A percentile compares a stretch with the other conserved stretches of the same genome.
These are phyloP conservation scores for Neckera pumila DNA, from an alignment of 225 moss, liverwort and hornwort genomes.

Conservation along the genomic window DNA sequence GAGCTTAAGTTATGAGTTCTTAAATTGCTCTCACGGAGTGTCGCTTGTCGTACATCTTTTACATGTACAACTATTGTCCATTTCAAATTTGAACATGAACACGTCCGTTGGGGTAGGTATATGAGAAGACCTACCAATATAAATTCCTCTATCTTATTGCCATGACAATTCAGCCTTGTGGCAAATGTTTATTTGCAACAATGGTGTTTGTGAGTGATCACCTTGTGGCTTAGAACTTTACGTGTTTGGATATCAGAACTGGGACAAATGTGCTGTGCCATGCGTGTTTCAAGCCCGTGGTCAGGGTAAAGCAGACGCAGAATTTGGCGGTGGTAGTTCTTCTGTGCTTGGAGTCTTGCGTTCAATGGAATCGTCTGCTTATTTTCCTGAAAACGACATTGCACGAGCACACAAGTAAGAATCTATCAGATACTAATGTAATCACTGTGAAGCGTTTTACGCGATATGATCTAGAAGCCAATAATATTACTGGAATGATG, in stretches of 20 bases:
- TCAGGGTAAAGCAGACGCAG: conserved; percentile 23
- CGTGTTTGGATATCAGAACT: conserved; percentile 23
- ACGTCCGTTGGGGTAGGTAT: not conserved
- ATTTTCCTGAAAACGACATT: conserved; percentile 45
- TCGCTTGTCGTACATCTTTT: not conserved
- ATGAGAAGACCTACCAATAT: not conserved
- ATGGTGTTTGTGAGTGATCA: not conserved
- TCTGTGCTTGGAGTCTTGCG: conserved; percentile 21
- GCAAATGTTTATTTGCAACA: not conserved
- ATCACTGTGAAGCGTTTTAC: not conserved
- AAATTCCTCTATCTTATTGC: not conserved
- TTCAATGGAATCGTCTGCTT: conserved; percentile 41
- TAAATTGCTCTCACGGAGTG: not conserved
- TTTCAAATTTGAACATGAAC: not conserved
- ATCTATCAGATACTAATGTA: not conserved
- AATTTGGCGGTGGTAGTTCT: conserved; percentile 11
- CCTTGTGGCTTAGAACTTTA: not conserved
- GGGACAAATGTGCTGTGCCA: conserved; percentile 67
- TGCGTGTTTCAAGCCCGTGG: conserved; percentile 35
- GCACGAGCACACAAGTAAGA: conserved; percentile 23
- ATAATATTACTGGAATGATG: not conserved
- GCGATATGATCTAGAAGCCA: not conserved
- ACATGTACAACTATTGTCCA: not conserved
- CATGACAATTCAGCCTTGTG: not conserved
- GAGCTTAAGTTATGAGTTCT: not conserved